Evolutionary conservation across 805 yeast species (phyloP), one percentile per base, ranked within the genome.

Genomic region (Cyberlindnera galapagoensis): DNA sequence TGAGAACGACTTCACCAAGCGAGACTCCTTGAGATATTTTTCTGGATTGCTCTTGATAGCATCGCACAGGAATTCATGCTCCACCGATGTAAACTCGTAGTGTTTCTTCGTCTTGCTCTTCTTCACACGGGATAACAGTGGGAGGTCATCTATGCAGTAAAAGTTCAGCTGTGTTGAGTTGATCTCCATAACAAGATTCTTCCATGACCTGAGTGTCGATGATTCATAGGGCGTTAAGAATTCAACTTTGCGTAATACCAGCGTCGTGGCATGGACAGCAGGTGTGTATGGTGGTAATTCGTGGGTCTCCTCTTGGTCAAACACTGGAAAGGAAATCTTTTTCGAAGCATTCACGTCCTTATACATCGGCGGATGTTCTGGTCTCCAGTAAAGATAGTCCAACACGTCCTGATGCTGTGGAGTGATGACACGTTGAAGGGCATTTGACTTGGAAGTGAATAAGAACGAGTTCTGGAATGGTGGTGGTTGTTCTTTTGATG

Each of bases 161-260:
- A 88, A 61, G 54, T 82, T 82, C 21, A 88, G 60, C 58, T 85
- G 95, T 2, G 97, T 88, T 13, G 90, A 83, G 62, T 88, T 86
- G 31, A 88, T 62, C 49, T 82, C 94, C 55, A 85, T 64, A 15
- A 81, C 63, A 26, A 69, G 69, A 26, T 69, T 62, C 44, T 66
- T 69, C 97, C 97, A 88, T 9, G 73, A 67, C 40, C 95, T 64
- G 7, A 64, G 54, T 3, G 75, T 65, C 0, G 94, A 68, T 3
- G 75, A 62, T 44, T 80, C 87, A 51, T 78, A 81, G 0, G 96
- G 96, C 4, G 84, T 69, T 2, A 74, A 40, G 80, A 87, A 76
- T 55, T 87, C 96, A 28, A 69, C 48, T 51, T 87, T 88, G 46
- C 87, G 63, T 6, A 70, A 52, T 2, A 80, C 67, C 2, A 71